Conservation (phyloP, 192 early-diverging fungal genomes). For the Coemansia sp. region DNA sequence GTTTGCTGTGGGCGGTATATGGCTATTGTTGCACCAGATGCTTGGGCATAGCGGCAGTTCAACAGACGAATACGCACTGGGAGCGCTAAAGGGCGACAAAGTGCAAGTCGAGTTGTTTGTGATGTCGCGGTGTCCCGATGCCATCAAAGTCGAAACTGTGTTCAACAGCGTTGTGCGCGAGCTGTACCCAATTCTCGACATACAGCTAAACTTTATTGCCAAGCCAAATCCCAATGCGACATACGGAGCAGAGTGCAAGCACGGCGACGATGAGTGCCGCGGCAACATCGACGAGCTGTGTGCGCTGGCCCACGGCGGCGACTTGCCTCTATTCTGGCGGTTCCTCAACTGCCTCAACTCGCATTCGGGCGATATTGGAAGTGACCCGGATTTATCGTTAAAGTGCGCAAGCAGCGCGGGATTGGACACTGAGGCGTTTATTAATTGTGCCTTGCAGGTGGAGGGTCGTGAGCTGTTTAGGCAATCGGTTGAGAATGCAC, state of each 20-base stretch:
- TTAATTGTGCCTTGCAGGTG: constrained; percentile 33
- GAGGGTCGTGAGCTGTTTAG: constrained; percentile 53
- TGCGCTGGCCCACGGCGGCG: constrained; percentile 27
- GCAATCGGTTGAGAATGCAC: constrained; percentile 52
- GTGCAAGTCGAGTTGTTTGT: constrained; percentile 67
- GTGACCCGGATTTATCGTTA: constrained; percentile 24
- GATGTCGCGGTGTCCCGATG: constrained; percentile 73
- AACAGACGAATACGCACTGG: neutral
- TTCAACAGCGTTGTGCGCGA: constrained; percentile 29
- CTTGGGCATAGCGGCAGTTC: neutral
- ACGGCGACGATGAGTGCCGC: constrained; percentile 55
- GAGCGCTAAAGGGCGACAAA: constrained; percentile 10
- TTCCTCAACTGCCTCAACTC: constrained; percentile 47
- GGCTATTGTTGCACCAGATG: neutral
- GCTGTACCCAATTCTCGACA: constrained; percentile 51
- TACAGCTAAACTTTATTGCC: constrained; percentile 56
- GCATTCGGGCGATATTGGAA: constrained; percentile 22
- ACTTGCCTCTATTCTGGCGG: constrained; percentile 38
- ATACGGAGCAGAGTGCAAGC: constrained; percentile 50
- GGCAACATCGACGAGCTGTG: constrained; percentile 56
- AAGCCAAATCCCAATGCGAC: constrained; percentile 32
- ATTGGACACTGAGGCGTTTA: constrained; percentile 48
- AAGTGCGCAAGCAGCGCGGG: constrained; percentile 41
- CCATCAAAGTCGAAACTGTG: constrained; percentile 55
- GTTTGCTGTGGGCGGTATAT: neutral